phyloP scores from a whole-genome alignment of 495 filamentous ascomycete genomes.

The Xylaria venustula region DNA sequence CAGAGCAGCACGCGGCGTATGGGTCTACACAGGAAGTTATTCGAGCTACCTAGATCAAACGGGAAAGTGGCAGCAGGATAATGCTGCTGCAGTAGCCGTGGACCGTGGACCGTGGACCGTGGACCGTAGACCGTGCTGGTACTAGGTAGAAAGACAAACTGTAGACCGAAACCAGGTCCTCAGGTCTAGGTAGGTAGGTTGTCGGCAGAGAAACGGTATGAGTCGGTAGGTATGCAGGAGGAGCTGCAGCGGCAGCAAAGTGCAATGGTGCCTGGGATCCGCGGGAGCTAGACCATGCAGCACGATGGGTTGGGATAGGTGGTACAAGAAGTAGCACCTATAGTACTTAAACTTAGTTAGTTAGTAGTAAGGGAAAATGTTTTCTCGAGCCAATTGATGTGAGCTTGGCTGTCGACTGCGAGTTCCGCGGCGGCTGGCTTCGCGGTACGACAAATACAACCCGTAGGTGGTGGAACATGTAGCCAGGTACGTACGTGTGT shows the following conservation, averaged over 20 bases:
- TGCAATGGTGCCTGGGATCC: background rate
- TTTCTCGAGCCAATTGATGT: constrained; percentile 8
- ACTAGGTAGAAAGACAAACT: no score
- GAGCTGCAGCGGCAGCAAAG: background rate
- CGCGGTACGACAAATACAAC: constrained; percentile 3
- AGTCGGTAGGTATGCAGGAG: background rate
- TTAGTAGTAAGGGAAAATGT: background rate
- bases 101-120: no score
- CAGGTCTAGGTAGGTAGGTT: background rate
- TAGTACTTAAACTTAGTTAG: background rate
- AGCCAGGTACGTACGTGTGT: background rate
- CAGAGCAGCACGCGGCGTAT: background rate
- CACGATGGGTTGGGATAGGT: background rate
- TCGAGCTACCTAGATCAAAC: background rate
- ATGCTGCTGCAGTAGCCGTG: background rate
- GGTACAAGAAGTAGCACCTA: background rate
- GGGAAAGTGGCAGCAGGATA: background rate
- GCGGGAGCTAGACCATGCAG: constrained; percentile 6
- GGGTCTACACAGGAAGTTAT: background rate
- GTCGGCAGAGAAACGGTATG: no score
- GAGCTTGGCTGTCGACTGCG: background rate
- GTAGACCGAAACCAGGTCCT: no score
- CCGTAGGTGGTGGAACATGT: background rate
- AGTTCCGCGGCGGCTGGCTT: background rate
- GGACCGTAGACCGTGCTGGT: no score